Percentiles rank a stretch among this genome's conserved stretches.
Conservation (phyloP, 805 yeast species). For the Zygotorulaspora florentina region DNA sequence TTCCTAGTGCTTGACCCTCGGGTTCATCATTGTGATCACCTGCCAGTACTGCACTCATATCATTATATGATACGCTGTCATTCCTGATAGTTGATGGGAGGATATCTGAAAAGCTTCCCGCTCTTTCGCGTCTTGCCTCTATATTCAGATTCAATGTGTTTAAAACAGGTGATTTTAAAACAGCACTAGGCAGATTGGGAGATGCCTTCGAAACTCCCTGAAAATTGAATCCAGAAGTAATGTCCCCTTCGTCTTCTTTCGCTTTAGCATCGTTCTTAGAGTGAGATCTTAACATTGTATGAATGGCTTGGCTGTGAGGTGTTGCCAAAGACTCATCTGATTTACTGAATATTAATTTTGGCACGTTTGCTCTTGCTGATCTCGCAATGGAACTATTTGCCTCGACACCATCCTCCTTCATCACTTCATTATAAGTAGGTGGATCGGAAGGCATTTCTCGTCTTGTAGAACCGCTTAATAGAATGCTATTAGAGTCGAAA, state of each 20-base stretch:
- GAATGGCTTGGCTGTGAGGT: neutral
- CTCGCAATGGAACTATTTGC: neutral
- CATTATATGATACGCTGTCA: conserved; percentile 24
- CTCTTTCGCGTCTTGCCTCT: conserved; percentile 11
- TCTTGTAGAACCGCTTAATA: neutral
- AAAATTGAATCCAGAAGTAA: conserved; percentile 32
- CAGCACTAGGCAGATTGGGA: conserved; percentile 35
- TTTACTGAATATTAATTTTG: conserved; percentile 9
- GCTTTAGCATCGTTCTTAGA: neutral
- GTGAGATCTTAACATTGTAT: neutral
- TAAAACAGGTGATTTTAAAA: conserved; percentile 34
- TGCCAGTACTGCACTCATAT: conserved; percentile 24
- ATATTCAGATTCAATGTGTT: conserved; percentile 16
- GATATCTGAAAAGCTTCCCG: conserved; percentile 20
- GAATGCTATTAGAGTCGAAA: conserved; percentile 9
- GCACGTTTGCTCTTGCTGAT: neutral
- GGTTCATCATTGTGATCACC: conserved; percentile 7
- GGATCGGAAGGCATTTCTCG: conserved; percentile 30
- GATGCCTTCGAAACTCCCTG: conserved; percentile 28
- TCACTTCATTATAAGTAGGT: conserved; percentile 35
- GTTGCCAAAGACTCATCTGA: conserved; percentile 9
- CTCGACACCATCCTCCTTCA: conserved; percentile 17
- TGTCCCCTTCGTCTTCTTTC: conserved; percentile 26
- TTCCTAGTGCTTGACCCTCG: conserved; percentile 3
- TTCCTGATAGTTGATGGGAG: conserved; percentile 31